Evolutionary conservation across 2,329 filamentous ascomycete species (phyloP).

Genomic region (Niveomyces coronatus): DNA sequence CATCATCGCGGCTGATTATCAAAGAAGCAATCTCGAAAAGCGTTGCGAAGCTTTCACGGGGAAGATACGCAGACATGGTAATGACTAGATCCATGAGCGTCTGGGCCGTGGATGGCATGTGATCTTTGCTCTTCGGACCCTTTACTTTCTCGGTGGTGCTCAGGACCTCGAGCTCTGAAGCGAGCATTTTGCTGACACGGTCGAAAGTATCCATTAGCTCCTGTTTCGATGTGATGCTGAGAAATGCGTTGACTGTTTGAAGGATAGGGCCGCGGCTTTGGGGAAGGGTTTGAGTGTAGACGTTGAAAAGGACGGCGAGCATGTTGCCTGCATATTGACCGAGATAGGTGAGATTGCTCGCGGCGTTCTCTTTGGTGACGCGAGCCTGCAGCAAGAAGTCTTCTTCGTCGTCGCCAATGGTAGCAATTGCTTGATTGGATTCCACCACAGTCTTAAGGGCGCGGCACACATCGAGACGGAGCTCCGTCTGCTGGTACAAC

Average conservation of each 20-base stretch:
- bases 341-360: conserved; percentile 73
- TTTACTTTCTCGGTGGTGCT: conserved; percentile 52
- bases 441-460: conserved; percentile 81
- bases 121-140: conserved; percentile 47
- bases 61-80: conserved; percentile 88
- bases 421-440: conserved; percentile 74
- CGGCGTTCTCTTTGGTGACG: conserved; percentile 63
- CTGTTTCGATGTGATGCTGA: conserved; percentile 70
- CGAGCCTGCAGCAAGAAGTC: conserved; percentile 68
- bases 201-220: conserved; percentile 85
- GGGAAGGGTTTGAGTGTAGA: conserved; percentile 92
- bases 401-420: conserved; percentile 57
- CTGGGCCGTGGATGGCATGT: conserved; percentile 86
- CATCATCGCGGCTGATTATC: conserved; percentile 69
- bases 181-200: conserved; percentile 76
- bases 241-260: conserved; percentile 87
- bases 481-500: conserved; percentile 81
- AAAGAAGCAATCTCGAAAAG: conserved; percentile 81
- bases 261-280: conserved; percentile 86
- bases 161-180: conserved; percentile 51
- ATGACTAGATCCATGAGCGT: conserved; percentile 96
- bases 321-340: conserved; percentile 75
- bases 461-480: conserved; percentile 79
- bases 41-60: conserved; percentile 70
- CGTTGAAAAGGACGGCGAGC: conserved; percentile 95